phyloP scores from a whole-genome alignment of 331 rosid genomes.

The Acacia pycnantha region DNA sequence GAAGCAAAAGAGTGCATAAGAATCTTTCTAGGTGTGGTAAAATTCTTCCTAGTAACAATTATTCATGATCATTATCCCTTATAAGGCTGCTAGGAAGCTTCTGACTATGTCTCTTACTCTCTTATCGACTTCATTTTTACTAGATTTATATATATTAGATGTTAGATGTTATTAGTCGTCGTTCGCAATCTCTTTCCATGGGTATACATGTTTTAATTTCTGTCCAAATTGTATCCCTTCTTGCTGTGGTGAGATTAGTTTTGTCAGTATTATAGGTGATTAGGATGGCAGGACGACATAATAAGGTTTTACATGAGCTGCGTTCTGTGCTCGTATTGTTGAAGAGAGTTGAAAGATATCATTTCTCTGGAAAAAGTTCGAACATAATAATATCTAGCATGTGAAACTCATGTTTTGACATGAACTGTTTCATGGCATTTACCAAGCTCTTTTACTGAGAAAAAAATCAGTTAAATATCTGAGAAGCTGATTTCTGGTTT shows the following conservation, averaged over 20 bases:
- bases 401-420: not conserved
- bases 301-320: not conserved
- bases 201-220: not conserved
- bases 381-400: not conserved
- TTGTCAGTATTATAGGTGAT: not conserved
- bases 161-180: not conserved
- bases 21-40: conserved; percentile 63
- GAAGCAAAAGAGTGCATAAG: conserved; percentile 77
- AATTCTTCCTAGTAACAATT: not conserved
- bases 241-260: not conserved
- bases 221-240: not conserved
- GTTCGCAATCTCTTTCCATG: not conserved
- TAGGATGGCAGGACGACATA: not conserved
- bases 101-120: not conserved
- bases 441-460: not conserved
- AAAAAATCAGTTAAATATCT: not conserved
- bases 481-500: not conserved
- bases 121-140: not conserved
- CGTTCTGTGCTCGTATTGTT: not conserved
- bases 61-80: not conserved
- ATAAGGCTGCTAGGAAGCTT: not conserved
- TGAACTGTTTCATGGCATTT: not conserved
- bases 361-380: not conserved
- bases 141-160: not conserved
- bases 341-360: not conserved